Conservation (phyloP, 2,329 filamentous ascomycete genomes). For the Elsinoe arachidis region DNA sequence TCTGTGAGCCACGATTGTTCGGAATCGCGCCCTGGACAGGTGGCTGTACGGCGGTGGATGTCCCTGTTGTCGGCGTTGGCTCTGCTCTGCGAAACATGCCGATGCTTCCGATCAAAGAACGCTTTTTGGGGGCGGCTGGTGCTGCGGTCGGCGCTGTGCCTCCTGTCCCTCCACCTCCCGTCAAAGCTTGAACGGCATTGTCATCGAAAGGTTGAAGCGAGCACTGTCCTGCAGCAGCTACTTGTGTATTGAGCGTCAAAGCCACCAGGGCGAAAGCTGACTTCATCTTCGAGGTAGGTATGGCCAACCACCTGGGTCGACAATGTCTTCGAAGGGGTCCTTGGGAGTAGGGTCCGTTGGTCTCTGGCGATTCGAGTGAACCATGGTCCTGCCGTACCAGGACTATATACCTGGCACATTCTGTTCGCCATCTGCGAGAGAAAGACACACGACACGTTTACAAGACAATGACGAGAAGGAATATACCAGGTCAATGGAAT, state of each 20-base stretch:
- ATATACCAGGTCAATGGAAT: background rate
- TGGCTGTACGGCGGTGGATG: background rate
- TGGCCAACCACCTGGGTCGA: background rate
- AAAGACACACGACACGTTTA: background rate
- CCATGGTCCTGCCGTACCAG: background rate
- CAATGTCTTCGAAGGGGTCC: background rate
- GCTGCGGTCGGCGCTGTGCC: background rate
- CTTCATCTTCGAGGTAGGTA: background rate
- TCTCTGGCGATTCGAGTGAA: background rate
- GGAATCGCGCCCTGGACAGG: background rate
- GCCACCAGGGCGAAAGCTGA: background rate
- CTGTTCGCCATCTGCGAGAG: background rate
- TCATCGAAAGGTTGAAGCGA: background rate
- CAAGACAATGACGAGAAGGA: background rate
- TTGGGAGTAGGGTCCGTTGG: background rate
- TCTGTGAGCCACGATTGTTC: background rate
- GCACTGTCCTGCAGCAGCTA: slow-evolving; percentile 2
- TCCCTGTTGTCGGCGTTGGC: background rate
- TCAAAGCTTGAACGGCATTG: background rate
- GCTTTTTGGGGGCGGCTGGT: background rate
- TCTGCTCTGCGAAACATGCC: background rate
- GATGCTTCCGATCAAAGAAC: background rate
- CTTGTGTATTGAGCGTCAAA: background rate
- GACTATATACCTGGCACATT: background rate
- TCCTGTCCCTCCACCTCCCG: background rate